A percentile compares a stretch with the other conserved stretches of the same genome.
Conservation (phyloP, 225 moss, liverwort and hornwort species). For the Climacium dendroides region DNA sequence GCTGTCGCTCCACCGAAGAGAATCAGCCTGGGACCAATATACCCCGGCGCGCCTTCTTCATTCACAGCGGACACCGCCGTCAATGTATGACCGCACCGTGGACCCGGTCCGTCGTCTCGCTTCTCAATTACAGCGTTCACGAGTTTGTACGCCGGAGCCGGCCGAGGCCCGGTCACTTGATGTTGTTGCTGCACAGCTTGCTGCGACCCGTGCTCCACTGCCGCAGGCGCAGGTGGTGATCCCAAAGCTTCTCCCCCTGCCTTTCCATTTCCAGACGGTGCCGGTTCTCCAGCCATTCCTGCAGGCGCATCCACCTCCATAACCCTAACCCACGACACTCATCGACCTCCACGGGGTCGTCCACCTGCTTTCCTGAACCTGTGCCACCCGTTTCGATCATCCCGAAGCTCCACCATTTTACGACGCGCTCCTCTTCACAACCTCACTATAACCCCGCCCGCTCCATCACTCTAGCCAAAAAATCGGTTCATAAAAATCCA, state of each 20-base stretch:
- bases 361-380: background rate
- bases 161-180: background rate
- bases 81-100: constrained; percentile 1
- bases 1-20: constrained; percentile 89
- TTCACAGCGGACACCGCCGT: constrained; percentile 79
- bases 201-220: background rate
- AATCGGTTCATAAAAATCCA: background rate
- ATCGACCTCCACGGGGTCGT: background rate
- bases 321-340: background rate
- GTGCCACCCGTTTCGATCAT: background rate
- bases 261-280: background rate
- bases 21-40: constrained; percentile 68
- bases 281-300: background rate
- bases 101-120: constrained; percentile 82
- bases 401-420: background rate
- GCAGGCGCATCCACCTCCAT: background rate
- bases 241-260: background rate
- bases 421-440: background rate
- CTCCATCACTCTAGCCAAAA: no score
- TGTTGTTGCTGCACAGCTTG: background rate
- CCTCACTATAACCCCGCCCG: background rate
- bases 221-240: background rate
- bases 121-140: constrained; percentile 56
- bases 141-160: constrained; percentile 16
- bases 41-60: constrained; percentile 70